Percentiles rank a stretch among this genome's conserved stretches.
phyloP scores from a whole-genome alignment of 768 basidiomycete species.

The Suillus hirtellus region DNA sequence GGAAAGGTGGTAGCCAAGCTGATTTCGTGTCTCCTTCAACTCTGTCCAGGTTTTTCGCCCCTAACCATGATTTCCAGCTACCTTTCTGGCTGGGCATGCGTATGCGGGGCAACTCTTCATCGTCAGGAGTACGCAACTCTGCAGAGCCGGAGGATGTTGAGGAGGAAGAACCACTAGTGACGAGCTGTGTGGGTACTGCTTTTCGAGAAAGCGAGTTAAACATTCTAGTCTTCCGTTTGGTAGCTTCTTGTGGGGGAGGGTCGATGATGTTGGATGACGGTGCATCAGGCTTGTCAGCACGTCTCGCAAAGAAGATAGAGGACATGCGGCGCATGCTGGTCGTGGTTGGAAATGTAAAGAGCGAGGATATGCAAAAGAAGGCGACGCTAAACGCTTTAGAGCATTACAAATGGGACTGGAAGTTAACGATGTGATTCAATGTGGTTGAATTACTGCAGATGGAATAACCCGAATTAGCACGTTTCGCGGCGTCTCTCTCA shows the following conservation, averaged over 20 bases:
- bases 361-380: slow-evolving; percentile 11
- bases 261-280: slow-evolving; percentile 19
- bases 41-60: slow-evolving; percentile 33
- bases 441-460: not conserved
- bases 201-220: slow-evolving; percentile 33
- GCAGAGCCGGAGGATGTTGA: slow-evolving; percentile 61
- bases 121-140: slow-evolving; percentile 59
- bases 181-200: slow-evolving; percentile 24
- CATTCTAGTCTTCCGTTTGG: slow-evolving; percentile 25
- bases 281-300: slow-evolving; percentile 29
- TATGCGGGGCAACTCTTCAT: slow-evolving; percentile 42
- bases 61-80: slow-evolving; percentile 61
- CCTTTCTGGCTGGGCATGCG: slow-evolving; percentile 38
- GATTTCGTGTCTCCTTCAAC: slow-evolving; percentile 29
- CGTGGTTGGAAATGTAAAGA: slow-evolving; percentile 28
- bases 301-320: slow-evolving; percentile 51
- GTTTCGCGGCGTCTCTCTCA: slow-evolving; percentile 11
- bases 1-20: slow-evolving; percentile 33
- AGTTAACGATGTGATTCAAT: slow-evolving; percentile 8
- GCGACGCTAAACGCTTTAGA: slow-evolving; percentile 21
- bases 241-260: slow-evolving; percentile 13
- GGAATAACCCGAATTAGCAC: slow-evolving; percentile 12
- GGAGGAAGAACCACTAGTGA: slow-evolving; percentile 48
- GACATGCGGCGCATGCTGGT: slow-evolving; percentile 62
- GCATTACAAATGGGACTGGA: slow-evolving; percentile 39